Conservation (phyloP, 2,329 filamentous ascomycete genomes). For the Diaporthe capsici region DNA sequence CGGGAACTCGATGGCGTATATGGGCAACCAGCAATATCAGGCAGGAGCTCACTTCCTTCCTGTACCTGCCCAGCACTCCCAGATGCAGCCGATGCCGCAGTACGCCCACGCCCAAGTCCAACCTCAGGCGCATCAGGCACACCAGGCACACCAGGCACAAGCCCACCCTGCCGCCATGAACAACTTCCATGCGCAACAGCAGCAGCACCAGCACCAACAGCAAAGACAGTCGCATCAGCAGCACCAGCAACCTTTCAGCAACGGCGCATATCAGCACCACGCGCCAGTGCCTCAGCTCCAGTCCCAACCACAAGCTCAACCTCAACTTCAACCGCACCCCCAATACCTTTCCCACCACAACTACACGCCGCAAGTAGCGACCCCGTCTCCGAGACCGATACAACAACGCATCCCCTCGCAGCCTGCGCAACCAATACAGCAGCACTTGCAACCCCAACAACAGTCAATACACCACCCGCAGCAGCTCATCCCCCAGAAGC, state of each 20-base stretch:
- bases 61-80: conserved; percentile 44
- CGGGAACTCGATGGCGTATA: conserved; percentile 40
- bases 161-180: conserved; percentile 45
- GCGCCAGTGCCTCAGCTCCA: conserved; percentile 17
- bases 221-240: conserved; percentile 42
- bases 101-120: conserved; percentile 46
- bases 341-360: conserved; percentile 48
- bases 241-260: conserved; percentile 43
- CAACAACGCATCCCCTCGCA: conserved; percentile 45
- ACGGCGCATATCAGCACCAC: conserved; percentile 46
- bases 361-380: conserved; percentile 52
- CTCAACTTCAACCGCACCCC: conserved; percentile 10
- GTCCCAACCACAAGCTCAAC: conserved; percentile 42
- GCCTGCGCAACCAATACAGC: conserved; percentile 5
- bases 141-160: conserved; percentile 47
- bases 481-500: conserved; percentile 25
- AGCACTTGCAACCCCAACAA: conserved; percentile 41
- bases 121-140: conserved; percentile 48
- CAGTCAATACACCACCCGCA: conserved; percentile 48
- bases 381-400: conserved; percentile 38
- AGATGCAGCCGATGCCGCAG: conserved; percentile 45
- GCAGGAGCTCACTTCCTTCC: conserved; percentile 44
- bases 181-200: conserved; percentile 46
- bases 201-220: conserved; percentile 43
- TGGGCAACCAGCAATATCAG: conserved; percentile 45